A percentile compares a stretch with the other conserved stretches of the same genome.
These are phyloP conservation scores for Curvularia spicifera DNA, from an alignment of 2,329 filamentous ascomycete genomes.

Conservation along the genomic window DNA sequence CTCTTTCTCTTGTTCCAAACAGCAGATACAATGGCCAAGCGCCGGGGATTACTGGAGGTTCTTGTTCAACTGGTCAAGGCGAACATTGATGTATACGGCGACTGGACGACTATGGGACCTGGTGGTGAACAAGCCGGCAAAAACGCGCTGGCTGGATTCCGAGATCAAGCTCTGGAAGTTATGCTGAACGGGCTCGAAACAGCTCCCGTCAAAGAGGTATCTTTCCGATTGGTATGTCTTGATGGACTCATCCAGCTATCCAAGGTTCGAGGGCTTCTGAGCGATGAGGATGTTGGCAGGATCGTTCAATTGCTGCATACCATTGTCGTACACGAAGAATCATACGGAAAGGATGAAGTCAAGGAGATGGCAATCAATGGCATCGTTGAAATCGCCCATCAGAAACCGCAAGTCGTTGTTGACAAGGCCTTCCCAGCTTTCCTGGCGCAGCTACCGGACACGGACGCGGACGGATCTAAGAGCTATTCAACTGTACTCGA, in stretches of 20 bases:
- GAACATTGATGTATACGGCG: constrained; percentile 63
- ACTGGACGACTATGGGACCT: constrained; percentile 58
- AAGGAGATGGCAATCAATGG: constrained; percentile 65
- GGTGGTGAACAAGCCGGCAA: constrained; percentile 37
- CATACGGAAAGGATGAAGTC: constrained; percentile 62
- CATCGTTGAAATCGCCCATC: constrained; percentile 66
- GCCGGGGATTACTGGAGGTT: constrained; percentile 67
- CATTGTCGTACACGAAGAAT: constrained; percentile 65
- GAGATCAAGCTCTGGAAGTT: constrained; percentile 51
- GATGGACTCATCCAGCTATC: constrained; percentile 54
- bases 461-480: constrained; percentile 54
- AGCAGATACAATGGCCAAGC: constrained; percentile 66
- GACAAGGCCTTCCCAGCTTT: constrained; percentile 71
- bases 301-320: constrained; percentile 67
- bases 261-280: constrained; percentile 50
- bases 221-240: constrained; percentile 56
- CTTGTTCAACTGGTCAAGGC: constrained; percentile 64
- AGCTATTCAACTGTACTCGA: constrained; percentile 65
- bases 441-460: constrained; percentile 67
- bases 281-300: constrained; percentile 52
- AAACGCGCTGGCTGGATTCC: constrained; percentile 51
- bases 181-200: constrained; percentile 53
- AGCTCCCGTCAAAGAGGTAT: constrained; percentile 57
- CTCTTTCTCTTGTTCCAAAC: constrained; percentile 67
- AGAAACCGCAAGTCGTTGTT: constrained; percentile 67